These are phyloP conservation scores for Globisporangium cylindrosporum DNA, from an alignment of 352 stramenopile genomes.

Conservation along the genomic window DNA sequence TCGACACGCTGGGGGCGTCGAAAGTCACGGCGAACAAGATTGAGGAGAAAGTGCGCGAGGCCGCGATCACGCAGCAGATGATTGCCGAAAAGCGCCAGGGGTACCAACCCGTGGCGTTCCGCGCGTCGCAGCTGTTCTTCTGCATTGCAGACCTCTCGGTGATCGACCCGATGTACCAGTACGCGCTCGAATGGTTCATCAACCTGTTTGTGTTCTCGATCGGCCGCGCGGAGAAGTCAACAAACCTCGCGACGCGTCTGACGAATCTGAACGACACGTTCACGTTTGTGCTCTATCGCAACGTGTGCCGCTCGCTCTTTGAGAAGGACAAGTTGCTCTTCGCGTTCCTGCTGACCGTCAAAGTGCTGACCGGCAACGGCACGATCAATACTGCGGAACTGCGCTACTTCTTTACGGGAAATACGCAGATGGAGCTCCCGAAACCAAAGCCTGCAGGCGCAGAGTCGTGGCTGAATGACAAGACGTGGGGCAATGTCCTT, in stretches of 20 bases:
- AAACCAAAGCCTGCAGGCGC: conserved; percentile 65
- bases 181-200: conserved; percentile 96
- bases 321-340: conserved; percentile 97
- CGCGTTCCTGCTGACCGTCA: conserved; percentile 91
- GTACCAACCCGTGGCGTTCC: conserved; percentile 91
- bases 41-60: conserved; percentile 92
- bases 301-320: conserved; percentile 96
- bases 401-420: conserved; percentile 92
- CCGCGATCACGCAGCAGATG: conserved; percentile 89
- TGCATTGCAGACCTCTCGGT: conserved; percentile 91
- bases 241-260: conserved; percentile 79
- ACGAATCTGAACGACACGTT: conserved; percentile 93
- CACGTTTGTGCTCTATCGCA: conserved; percentile 93
- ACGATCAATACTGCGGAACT: conserved; percentile 79
- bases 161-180: conserved; percentile 97
- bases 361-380: conserved; percentile 86
- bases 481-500: conserved; percentile 88
- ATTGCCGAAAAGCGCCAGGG: conserved; percentile 91
- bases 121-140: conserved; percentile 93
- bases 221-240: conserved; percentile 70
- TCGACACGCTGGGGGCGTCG: conserved; percentile 91
- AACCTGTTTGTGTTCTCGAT: conserved; percentile 93
- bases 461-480: conserved; percentile 82
- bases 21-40: conserved; percentile 94
- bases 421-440: conserved; percentile 88